Conservation (phyloP, 2,329 filamentous ascomycete genomes). For the Aureobasidium sp. region DNA sequence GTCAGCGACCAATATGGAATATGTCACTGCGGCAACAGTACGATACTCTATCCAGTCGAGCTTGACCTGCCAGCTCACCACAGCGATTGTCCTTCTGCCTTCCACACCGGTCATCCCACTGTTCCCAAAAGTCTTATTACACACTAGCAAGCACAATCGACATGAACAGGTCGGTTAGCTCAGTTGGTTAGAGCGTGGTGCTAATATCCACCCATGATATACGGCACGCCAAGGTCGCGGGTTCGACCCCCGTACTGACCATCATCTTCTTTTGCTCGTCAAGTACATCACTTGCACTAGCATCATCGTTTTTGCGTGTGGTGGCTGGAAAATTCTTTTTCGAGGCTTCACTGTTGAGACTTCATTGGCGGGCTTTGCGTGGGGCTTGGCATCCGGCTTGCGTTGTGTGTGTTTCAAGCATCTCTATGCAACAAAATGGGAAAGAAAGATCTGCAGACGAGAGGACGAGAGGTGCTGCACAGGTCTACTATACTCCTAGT, state of each 20-base stretch:
- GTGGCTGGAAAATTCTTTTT: neutral
- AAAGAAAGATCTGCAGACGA: too few species aligned
- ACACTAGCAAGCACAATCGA: too few species aligned
- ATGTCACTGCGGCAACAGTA: too few species aligned
- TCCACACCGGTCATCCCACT: too few species aligned
- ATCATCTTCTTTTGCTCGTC: neutral
- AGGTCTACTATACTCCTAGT: neutral
- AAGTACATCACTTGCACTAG: too few species aligned
- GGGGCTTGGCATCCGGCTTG: neutral
- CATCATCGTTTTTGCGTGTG: neutral
- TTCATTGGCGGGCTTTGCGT: neutral
- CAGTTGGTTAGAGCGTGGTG: slow-evolving; percentile 21
- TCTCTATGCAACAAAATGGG: too few species aligned
- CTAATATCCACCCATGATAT: slow-evolving; percentile 13
- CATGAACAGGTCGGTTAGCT: slow-evolving; percentile 11
- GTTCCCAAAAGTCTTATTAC: too few species aligned
- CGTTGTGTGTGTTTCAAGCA: neutral
- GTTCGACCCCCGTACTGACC: slow-evolving; percentile 14
- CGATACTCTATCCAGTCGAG: too few species aligned
- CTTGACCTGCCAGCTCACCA: too few species aligned
- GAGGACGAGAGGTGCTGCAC: too few species aligned
- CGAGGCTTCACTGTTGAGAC: neutral
- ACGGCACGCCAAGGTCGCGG: slow-evolving; percentile 18
- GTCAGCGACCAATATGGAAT: too few species aligned
- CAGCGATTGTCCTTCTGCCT: too few species aligned